phyloP scores from a whole-genome alignment of 352 stramenopile genomes.

The Pythium graminicola region DNA sequence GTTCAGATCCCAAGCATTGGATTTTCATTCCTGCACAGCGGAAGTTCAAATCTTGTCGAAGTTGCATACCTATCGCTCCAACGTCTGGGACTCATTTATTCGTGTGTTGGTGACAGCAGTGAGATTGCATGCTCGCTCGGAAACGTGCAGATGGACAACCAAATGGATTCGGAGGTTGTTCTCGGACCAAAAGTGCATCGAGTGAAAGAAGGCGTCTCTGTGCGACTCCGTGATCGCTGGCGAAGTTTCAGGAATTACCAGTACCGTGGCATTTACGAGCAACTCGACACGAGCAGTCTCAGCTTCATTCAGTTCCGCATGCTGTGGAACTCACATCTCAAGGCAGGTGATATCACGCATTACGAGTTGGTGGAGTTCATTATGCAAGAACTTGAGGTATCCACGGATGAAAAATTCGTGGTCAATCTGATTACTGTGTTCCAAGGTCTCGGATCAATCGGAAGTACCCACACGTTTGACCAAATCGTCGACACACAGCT shows the following conservation, averaged over 20 bases:
- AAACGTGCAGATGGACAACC: slow-evolving; percentile 87
- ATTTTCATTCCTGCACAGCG: slow-evolving; percentile 79
- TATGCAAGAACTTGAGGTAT: slow-evolving; percentile 85
- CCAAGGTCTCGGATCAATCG: slow-evolving; percentile 72
- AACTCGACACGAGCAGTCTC: slow-evolving; percentile 57
- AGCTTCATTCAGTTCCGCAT: slow-evolving; percentile 83
- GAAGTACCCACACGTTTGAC: slow-evolving; percentile 69
- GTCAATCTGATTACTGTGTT: slow-evolving; percentile 87
- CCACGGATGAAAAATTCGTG: slow-evolving; percentile 87
- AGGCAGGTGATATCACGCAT: slow-evolving; percentile 72
- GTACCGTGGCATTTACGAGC: slow-evolving; percentile 75
- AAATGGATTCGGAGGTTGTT: slow-evolving; percentile 84
- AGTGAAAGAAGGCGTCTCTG: slow-evolving; percentile 81
- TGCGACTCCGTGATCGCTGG: slow-evolving; percentile 79
- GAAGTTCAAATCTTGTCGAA: slow-evolving; percentile 76
- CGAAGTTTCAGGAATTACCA: slow-evolving; percentile 78
- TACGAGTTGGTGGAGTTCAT: slow-evolving; percentile 83
- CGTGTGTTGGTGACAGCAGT: slow-evolving; percentile 65
- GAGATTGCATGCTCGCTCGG: slow-evolving; percentile 77
- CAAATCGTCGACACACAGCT: slow-evolving; percentile 74
- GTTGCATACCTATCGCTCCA: slow-evolving; percentile 85
- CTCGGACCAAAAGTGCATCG: slow-evolving; percentile 74
- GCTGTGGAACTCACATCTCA: slow-evolving; percentile 79
- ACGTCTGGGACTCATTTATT: slow-evolving; percentile 71
- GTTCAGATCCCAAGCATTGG: slow-evolving; percentile 76